A percentile compares a stretch with the other conserved stretches of the same genome.
phyloP scores from a whole-genome alignment of 2,329 filamentous ascomycete species.

The Trichoderma pleuroti region DNA sequence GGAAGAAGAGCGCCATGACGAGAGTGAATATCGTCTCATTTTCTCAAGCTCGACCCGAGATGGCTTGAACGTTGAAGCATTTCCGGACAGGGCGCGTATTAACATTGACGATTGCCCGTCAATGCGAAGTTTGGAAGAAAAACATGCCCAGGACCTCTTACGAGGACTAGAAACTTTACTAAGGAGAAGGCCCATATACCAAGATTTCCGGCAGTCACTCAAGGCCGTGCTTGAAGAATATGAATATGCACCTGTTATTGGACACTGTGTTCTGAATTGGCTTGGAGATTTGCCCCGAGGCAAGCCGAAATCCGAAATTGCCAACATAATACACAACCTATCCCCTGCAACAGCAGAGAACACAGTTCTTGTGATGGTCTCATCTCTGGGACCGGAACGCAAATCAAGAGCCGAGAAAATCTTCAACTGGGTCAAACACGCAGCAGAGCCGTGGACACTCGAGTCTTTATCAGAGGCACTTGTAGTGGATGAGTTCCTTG shows the following conservation, averaged over 20 bases:
- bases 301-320: background rate
- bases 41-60: background rate
- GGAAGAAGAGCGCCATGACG: background rate
- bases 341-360: background rate
- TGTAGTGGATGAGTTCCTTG: background rate
- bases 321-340: background rate
- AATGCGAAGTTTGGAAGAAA: background rate
- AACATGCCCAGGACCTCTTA: background rate
- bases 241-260: background rate
- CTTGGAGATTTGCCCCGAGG: background rate
- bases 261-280: background rate
- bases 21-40: background rate
- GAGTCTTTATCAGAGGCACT: background rate
- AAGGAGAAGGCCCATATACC: background rate
- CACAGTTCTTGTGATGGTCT: background rate
- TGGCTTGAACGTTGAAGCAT: background rate
- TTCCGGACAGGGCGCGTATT: background rate
- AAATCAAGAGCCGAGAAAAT: background rate
- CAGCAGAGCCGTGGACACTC: background rate
- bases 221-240: background rate
- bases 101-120: background rate
- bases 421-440: background rate
- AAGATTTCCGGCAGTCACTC: background rate
- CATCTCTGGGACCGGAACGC: background rate
- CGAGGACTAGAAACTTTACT: background rate